Percentiles rank a stretch among this genome's conserved stretches.
Evolutionary conservation across 331 rosid species (phyloP).

Genomic region (Phaseolus coccineus): DNA sequence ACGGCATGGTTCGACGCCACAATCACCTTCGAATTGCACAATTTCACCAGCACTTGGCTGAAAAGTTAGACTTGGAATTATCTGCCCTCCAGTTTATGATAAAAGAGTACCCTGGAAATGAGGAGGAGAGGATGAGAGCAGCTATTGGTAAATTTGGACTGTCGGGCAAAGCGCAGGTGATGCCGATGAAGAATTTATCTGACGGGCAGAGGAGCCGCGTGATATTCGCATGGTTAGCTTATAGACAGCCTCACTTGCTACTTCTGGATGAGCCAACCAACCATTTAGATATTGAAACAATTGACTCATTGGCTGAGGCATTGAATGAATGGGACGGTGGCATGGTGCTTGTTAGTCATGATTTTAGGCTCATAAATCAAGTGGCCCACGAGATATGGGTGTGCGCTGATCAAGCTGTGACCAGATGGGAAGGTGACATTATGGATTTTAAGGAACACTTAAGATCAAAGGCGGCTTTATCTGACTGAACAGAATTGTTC

Average conservation of each 20-base stretch:
- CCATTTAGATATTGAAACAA: constrained; percentile 97
- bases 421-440: constrained; percentile 92
- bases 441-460: constrained; percentile 92
- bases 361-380: constrained; percentile 98
- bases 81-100: constrained; percentile 91
- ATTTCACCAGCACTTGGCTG: constrained; percentile 94
- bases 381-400: constrained; percentile 98
- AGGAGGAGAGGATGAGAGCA: constrained; percentile 97
- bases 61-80: constrained; percentile 88
- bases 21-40: constrained; percentile 98
- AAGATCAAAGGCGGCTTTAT: constrained; percentile 77
- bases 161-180: constrained; percentile 93
- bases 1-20: constrained; percentile 98
- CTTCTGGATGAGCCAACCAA: constrained; percentile 96
- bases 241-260: constrained; percentile 89
- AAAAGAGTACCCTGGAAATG: constrained; percentile 90
- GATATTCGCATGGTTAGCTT: constrained; percentile 95
- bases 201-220: constrained; percentile 99
- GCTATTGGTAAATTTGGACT: constrained; percentile 93
- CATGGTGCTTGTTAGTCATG: constrained; percentile 95
- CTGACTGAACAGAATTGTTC: constrained; percentile 55
- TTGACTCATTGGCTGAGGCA: constrained; percentile 94
- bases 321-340: constrained; percentile 99
- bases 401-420: constrained; percentile 85
- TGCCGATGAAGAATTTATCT: constrained; percentile 96